A percentile compares a stretch with the other conserved stretches of the same genome.
These are phyloP conservation scores for Ogataea zsoltii DNA, from an alignment of 805 yeast species.

Conservation along the genomic window DNA sequence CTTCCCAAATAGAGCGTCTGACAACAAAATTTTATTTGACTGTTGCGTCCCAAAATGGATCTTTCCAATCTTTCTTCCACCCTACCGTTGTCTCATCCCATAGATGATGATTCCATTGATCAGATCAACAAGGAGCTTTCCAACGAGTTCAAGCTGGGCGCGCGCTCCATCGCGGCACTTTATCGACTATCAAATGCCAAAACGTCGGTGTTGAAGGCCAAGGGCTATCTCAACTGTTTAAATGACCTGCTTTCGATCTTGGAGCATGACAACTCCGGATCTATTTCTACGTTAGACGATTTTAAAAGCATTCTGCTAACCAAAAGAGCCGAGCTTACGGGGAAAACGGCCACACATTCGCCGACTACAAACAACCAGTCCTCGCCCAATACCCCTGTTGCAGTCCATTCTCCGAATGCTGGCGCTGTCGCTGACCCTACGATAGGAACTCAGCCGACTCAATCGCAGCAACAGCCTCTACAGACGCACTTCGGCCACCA, in stretches of 20 bases:
- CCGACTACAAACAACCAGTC: not conserved
- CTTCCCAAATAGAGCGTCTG: too few relatives aligned
- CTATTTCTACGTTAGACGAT: slow-evolving; percentile 35
- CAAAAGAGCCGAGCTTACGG: slow-evolving; percentile 29
- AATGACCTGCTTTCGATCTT: slow-evolving; percentile 47
- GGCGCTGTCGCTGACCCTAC: slow-evolving; percentile 5
- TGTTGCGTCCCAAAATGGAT: slow-evolving; percentile 44
- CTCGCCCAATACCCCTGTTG: not conserved
- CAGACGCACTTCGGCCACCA: too few relatives aligned
- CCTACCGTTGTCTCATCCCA: slow-evolving; percentile 53
- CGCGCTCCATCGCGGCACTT: slow-evolving; percentile 66
- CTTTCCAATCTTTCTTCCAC: slow-evolving; percentile 58
- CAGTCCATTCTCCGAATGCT: too few relatives aligned
- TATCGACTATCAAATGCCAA: slow-evolving; percentile 61
- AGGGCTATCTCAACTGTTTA: slow-evolving; percentile 63
- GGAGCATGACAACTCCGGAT: slow-evolving; percentile 16
- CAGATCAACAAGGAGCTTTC: slow-evolving; percentile 55
- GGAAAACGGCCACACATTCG: slow-evolving; percentile 2
- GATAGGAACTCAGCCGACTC: slow-evolving; percentile 6
- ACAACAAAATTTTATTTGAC: too few relatives aligned
- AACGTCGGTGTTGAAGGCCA: slow-evolving; percentile 45
- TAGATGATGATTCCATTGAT: slow-evolving; percentile 46
- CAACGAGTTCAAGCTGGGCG: slow-evolving; percentile 68
- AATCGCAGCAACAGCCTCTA: not conserved
- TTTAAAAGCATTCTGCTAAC: slow-evolving; percentile 38